phyloP scores from a whole-genome alignment of 345 rosid species.

The Bruguiera parviflora region DNA sequence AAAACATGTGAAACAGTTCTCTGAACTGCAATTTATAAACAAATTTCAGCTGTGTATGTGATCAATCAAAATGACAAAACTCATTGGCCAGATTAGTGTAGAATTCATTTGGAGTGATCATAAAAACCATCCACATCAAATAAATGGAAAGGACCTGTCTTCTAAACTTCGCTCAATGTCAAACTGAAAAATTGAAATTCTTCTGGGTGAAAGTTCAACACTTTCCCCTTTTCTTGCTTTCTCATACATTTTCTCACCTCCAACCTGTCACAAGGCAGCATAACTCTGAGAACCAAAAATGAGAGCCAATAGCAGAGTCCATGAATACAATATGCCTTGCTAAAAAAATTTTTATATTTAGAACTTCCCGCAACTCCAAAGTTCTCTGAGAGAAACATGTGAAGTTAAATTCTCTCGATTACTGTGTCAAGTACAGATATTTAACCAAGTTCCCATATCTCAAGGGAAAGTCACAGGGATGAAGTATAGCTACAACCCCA shows the following conservation, averaged over 20 bases:
- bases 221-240: slow-evolving; percentile 97
- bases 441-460: too few species aligned
- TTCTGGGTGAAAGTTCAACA: slow-evolving; percentile 80
- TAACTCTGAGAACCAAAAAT: slow-evolving; percentile 7
- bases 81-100: background rate
- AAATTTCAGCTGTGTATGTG: background rate
- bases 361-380: slow-evolving; percentile 4
- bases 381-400: slow-evolving; percentile 1
- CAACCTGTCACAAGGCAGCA: slow-evolving; percentile 44
- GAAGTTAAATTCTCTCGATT: background rate
- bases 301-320: background rate
- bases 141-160: slow-evolving; percentile 50
- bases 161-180: slow-evolving; percentile 90
- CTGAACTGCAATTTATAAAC: background rate
- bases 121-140: slow-evolving; percentile 4
- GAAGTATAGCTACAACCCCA: background rate
- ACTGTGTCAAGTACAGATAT: background rate
- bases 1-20: background rate
- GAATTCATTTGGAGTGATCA: background rate
- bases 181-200: slow-evolving; percentile 76
- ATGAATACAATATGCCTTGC: background rate
- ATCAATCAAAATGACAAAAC: background rate
- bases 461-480: too few species aligned
- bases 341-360: background rate
- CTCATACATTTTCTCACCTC: slow-evolving; percentile 95